Evolutionary conservation across 768 basidiomycete genomes (phyloP).

Genomic region (Mrakia frigida): DNA sequence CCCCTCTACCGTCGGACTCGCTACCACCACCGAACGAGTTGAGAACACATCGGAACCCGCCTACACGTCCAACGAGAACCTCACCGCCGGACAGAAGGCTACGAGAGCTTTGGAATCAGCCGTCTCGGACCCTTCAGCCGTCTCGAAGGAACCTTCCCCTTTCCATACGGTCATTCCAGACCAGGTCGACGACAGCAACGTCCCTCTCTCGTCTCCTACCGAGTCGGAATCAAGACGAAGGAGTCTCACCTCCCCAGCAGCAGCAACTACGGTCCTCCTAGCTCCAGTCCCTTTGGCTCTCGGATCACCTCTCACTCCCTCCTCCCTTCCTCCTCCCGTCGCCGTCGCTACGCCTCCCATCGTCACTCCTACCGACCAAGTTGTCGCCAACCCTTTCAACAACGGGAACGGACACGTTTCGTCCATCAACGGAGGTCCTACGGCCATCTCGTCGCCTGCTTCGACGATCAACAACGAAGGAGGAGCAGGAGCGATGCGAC

Average conservation of each 20-base stretch:
- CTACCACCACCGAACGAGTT: neutral
- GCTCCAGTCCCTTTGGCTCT: neutral
- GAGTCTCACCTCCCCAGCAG: neutral
- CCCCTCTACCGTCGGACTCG: neutral
- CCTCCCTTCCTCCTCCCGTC: no score
- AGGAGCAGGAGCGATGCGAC: neutral
- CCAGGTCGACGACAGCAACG: neutral
- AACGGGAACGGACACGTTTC: neutral
- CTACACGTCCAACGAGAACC: neutral
- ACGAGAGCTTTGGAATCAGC: slow-evolving; percentile 14
- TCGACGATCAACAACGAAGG: neutral
- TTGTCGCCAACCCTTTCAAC: slow-evolving; percentile 12
- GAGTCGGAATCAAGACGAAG: neutral
- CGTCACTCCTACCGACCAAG: neutral
- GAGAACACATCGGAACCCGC: neutral
- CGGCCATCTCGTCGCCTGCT: neutral
- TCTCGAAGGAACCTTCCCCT: slow-evolving; percentile 26
- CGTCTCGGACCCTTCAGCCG: slow-evolving; percentile 20
- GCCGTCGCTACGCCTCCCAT: neutral
- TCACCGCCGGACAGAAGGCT: neutral
- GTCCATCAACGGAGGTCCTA: neutral
- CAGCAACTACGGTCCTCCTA: neutral
- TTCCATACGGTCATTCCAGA: slow-evolving; percentile 28
- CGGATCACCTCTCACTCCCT: neutral
- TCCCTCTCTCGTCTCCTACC: neutral